phyloP scores from a whole-genome alignment of 2,329 filamentous ascomycete species.

The Fusarium sp. region DNA sequence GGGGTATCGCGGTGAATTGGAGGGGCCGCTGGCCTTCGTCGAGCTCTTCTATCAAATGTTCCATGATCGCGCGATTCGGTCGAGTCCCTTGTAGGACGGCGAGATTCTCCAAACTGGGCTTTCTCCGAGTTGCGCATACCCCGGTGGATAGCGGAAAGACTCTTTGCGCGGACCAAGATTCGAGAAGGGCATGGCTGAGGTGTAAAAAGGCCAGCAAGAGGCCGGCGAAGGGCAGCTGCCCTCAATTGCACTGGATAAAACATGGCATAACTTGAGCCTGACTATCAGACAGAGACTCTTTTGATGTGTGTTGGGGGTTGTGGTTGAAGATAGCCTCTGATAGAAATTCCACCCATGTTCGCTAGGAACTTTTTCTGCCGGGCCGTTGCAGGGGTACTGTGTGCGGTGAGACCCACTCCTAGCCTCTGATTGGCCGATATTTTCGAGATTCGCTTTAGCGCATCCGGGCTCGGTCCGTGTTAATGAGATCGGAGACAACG shows the following conservation, averaged over 20 bases:
- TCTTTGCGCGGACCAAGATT: slow-evolving; percentile 44
- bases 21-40: background rate
- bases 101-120: slow-evolving; percentile 43
- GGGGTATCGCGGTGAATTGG: slow-evolving; percentile 6
- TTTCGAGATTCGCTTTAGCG: slow-evolving; percentile 19
- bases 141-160: slow-evolving; percentile 75
- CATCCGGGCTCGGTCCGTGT: slow-evolving; percentile 2
- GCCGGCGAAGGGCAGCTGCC: slow-evolving; percentile 35
- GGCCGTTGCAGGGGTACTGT: slow-evolving; percentile 11
- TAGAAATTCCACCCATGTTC: slow-evolving; percentile 27
- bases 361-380: slow-evolving; percentile 46
- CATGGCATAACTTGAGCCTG: slow-evolving; percentile 44
- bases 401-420: slow-evolving; percentile 35
- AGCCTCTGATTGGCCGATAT: slow-evolving; percentile 18
- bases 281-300: slow-evolving; percentile 4
- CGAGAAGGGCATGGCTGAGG: slow-evolving; percentile 23
- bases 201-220: slow-evolving; percentile 20
- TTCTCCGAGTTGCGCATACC: slow-evolving; percentile 68
- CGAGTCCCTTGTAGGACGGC: slow-evolving; percentile 12
- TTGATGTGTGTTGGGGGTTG: slow-evolving; percentile 1
- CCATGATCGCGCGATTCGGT: slow-evolving; percentile 1
- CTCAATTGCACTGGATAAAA: slow-evolving; percentile 38
- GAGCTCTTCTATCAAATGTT: background rate
- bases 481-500: slow-evolving; percentile 33
- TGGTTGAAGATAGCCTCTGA: background rate